These are phyloP conservation scores for Cyberlindnera galapagoensis DNA, from an alignment of 805 yeast genomes.

Conservation along the genomic window DNA sequence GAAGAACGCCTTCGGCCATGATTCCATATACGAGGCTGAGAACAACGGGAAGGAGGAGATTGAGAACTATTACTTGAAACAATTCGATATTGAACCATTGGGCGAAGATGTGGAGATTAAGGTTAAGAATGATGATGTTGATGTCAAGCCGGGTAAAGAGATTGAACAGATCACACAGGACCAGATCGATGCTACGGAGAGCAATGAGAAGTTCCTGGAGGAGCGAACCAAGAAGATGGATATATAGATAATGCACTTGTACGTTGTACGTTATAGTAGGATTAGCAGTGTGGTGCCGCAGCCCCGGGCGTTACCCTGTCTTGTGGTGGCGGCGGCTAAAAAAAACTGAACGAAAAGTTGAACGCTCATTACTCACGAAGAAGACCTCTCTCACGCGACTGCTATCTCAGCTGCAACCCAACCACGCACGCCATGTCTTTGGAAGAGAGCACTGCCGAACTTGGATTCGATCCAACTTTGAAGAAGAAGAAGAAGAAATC, in stretches of 20 bases:
- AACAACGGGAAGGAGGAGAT: conserved; percentile 67
- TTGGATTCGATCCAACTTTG: conserved; percentile 68
- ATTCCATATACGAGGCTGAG: conserved; percentile 86
- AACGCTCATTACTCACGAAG: no score
- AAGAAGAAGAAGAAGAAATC: conserved; percentile 75
- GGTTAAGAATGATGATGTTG: conserved; percentile 26
- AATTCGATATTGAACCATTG: conserved; percentile 63
- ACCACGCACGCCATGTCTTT: no score
- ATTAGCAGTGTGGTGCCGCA: background rate
- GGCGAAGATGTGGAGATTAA: conserved; percentile 37
- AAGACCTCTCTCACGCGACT: no score
- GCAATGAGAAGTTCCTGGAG: conserved; percentile 24
- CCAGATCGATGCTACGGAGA: conserved; percentile 34
- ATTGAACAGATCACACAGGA: conserved; percentile 43
- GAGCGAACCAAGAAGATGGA: conserved; percentile 23
- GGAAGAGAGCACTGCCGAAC: no score
- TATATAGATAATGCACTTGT: conserved; percentile 3
- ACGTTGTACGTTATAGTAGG: background rate
- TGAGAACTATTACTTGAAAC: conserved; percentile 68
- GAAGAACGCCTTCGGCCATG: conserved; percentile 72
- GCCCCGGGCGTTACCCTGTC: background rate
- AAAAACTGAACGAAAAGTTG: conserved; percentile 12
- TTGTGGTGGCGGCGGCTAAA: background rate
- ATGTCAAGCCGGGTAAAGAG: conserved; percentile 44
- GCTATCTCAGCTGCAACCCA: no score